Evolutionary conservation across 2,329 filamentous ascomycete species (phyloP).

Genomic region (Calonectria leucothoes): DNA sequence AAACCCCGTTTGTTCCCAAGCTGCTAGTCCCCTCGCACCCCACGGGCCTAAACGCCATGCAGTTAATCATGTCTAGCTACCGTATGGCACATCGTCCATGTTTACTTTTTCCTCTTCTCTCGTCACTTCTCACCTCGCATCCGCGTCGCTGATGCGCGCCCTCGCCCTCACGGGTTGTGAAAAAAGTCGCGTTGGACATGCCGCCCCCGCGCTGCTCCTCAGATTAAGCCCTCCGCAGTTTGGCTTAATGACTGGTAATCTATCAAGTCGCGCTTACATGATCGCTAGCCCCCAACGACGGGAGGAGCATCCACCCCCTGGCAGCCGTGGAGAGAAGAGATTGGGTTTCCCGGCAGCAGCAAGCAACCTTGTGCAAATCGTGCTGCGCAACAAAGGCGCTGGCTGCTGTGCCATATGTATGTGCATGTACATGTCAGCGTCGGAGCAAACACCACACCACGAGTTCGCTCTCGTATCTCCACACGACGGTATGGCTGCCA

Average conservation of each 20-base stretch:
- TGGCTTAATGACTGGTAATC: conserved; percentile 22
- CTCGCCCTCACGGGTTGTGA: conserved; percentile 20
- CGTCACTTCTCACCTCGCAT: conserved; percentile 25
- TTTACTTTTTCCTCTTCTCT: conserved; percentile 27
- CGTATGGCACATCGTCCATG: conserved; percentile 15
- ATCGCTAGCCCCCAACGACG: neutral
- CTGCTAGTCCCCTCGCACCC: conserved; percentile 10
- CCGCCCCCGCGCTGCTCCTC: neutral
- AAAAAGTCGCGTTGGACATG: conserved; percentile 8
- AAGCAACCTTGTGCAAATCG: neutral
- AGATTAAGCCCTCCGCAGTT: neutral
- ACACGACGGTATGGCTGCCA: conserved; percentile 13
- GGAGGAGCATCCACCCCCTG: neutral
- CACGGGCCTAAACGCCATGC: conserved; percentile 24
- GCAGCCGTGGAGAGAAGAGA: neutral
- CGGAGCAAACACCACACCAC: neutral
- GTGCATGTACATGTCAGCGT: neutral
- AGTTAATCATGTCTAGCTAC: conserved; percentile 32
- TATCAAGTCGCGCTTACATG: conserved; percentile 12
- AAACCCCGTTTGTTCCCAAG: conserved; percentile 14
- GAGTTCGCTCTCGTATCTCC: conserved; percentile 10
- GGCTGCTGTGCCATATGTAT: neutral
- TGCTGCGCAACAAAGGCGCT: neutral
- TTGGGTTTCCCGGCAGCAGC: neutral
- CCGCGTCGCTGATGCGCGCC: conserved; percentile 11